phyloP scores from a whole-genome alignment of 768 basidiomycete genomes.

The Rubroboletus satanas region DNA sequence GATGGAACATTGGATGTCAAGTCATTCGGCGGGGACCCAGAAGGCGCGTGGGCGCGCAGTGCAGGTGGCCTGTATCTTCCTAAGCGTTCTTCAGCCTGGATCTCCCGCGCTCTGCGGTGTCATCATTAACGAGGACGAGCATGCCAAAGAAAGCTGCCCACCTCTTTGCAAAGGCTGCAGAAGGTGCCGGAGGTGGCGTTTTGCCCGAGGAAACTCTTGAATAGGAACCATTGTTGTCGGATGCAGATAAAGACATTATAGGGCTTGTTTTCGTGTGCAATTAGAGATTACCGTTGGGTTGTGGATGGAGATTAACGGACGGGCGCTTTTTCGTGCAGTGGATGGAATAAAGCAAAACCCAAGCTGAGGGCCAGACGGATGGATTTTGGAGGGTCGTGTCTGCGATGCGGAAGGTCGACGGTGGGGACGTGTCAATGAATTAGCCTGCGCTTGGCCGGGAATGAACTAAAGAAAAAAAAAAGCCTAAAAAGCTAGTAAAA shows the following conservation, averaged over 20 bases:
- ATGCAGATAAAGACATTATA: constrained; percentile 92
- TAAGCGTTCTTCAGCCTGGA: constrained; percentile 73
- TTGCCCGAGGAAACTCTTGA: constrained; percentile 81
- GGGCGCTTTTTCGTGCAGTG: constrained; percentile 30
- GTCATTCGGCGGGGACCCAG: constrained; percentile 73
- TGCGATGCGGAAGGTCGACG: constrained; percentile 23
- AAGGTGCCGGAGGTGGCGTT: constrained; percentile 87
- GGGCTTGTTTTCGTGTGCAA: constrained; percentile 49
- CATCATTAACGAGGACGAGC: constrained; percentile 16
- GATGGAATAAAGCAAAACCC: constrained; percentile 23
- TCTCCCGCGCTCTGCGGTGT: constrained; percentile 68
- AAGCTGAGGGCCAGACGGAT: constrained; percentile 16
- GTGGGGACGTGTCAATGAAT: constrained; percentile 26
- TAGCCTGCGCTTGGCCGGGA: constrained; percentile 30
- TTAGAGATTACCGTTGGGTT: constrained; percentile 72
- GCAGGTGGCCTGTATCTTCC: constrained; percentile 78
- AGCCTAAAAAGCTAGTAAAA: constrained; percentile 20
- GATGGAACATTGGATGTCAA: constrained; percentile 53
- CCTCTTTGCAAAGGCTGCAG: constrained; percentile 88
- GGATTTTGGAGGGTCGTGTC: constrained; percentile 26
- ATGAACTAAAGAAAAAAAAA: constrained; percentile 19
- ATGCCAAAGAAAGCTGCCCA: constrained; percentile 31
- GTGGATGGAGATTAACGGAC: constrained; percentile 35
- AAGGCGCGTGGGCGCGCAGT: constrained; percentile 61
- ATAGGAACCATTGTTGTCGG: constrained; percentile 79